These are phyloP conservation scores for Nephelium lappaceum DNA, from an alignment of 345 rosid genomes.

Conservation along the genomic window DNA sequence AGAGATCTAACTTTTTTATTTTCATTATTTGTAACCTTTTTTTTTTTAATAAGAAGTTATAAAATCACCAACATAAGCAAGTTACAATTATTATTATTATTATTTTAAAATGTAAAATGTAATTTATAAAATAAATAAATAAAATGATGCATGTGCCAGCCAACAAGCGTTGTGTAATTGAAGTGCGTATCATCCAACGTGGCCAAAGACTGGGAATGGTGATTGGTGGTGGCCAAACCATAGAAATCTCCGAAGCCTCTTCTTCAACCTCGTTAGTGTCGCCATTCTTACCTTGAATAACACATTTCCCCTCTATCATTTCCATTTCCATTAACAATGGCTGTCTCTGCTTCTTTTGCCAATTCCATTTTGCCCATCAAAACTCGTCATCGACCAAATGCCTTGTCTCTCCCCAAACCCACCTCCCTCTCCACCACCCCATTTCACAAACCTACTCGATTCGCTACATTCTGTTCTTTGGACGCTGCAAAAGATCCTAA, in stretches of 20 bases:
- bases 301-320: not conserved
- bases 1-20: too few species aligned
- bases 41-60: too few species aligned
- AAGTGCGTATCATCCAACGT: too few species aligned
- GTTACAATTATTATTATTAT: too few species aligned
- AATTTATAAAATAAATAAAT: too few species aligned
- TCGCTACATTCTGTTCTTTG: conserved; percentile 37
- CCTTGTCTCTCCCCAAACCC: not conserved
- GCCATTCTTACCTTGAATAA: not conserved
- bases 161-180: too few species aligned
- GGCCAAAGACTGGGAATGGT: not conserved
- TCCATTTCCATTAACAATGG: conserved; percentile 6
- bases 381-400: conserved; percentile 1
- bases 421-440: not conserved
- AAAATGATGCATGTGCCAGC: too few species aligned
- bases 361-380: conserved; percentile 6
- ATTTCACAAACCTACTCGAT: conserved; percentile 4
- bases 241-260: not conserved
- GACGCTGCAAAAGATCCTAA: conserved; percentile 36
- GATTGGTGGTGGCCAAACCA: not conserved
- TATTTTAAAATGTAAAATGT: too few species aligned
- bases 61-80: too few species aligned
- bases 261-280: conserved; percentile 2
- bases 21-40: too few species aligned
- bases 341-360: conserved; percentile 3